Conservation (phyloP, 768 basidiomycete genomes). For the Cyclocybe cylindracea region DNA sequence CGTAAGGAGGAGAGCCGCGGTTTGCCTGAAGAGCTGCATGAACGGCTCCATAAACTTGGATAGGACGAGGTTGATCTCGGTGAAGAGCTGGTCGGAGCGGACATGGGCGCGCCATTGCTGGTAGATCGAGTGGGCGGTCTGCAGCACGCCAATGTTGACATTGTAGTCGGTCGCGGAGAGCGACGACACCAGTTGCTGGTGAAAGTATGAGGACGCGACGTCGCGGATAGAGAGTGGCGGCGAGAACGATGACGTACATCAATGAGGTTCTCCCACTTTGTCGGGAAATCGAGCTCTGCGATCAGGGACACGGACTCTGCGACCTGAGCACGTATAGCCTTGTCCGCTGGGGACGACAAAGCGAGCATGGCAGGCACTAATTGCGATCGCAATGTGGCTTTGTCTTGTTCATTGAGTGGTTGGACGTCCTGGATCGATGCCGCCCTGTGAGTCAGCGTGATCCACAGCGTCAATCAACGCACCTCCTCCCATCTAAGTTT, state of each 20-base stretch:
- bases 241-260: constrained; percentile 60
- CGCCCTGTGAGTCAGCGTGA: background rate
- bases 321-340: constrained; percentile 77
- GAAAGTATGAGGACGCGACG: background rate
- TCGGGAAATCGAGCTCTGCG: constrained; percentile 90
- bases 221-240: background rate
- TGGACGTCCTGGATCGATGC: constrained; percentile 59
- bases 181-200: constrained; percentile 85
- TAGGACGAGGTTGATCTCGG: constrained; percentile 90
- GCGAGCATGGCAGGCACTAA: constrained; percentile 92
- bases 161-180: constrained; percentile 82
- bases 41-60: constrained; percentile 82
- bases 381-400: constrained; percentile 66
- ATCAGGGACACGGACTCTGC: constrained; percentile 93
- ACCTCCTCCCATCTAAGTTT: constrained; percentile 91
- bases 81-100: constrained; percentile 82
- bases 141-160: constrained; percentile 85
- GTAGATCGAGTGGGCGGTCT: constrained; percentile 97
- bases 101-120: constrained; percentile 90
- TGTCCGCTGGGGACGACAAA: constrained; percentile 74
- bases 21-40: constrained; percentile 77
- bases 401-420: constrained; percentile 72
- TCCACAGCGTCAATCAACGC: constrained; percentile 17
- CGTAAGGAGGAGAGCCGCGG: constrained; percentile 53
- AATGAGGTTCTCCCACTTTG: constrained; percentile 84